Evolutionary conservation across 2,329 filamentous ascomycete species (phyloP), one percentile per base, ranked within the genome.

Genomic region (Lojkania enalia): DNA sequence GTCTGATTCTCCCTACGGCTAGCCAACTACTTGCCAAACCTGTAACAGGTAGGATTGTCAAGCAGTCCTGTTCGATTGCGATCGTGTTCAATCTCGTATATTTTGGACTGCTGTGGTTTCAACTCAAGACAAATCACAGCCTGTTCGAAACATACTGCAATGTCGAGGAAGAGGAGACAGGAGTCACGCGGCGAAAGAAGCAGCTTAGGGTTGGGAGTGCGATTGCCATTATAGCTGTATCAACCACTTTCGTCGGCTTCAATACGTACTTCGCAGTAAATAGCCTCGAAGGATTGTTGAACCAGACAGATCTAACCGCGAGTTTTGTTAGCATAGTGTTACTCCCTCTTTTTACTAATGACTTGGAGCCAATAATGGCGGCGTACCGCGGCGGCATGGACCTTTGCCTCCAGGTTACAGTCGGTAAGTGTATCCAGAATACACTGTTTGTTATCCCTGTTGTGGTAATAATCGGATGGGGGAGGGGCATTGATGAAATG

Each of bases 211-310:
- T 27, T 27, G 23, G 23, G n/a, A 27, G 23, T 7, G n/a, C n/a
- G 23, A 7, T 9, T 27, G 23, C 7, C 23, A 27, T 27, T 7
- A n/a, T n/a, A n/a, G n/a, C n/a, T n/a, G n/a, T n/a, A n/a, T 33
- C 30, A 7, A 16, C 14, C 14, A 16, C 14, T 6, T 15, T 49
- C 1, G 12, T 52, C 3, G 46, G 38, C 2, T 52, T 49, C 39
- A 49, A 52, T 32, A 50, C 49, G 4, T 25, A 42, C 5, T 52
- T 52, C 20, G 47, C 49, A 4, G 50, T 47, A 1, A 35, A 47
- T 25, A 52, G 33, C 40, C 12, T 52, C 3, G 13, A 50, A 31
- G 49, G 49, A 15, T 29, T 52, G 6, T 36, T 52, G 2, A 5
- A 43, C 2, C 23, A 49, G 6, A 35, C 14, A 6, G 30, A 27